These are phyloP conservation scores for Coemansia sp. DNA, from an alignment of 192 early-diverging fungal genomes.

Conservation along the genomic window DNA sequence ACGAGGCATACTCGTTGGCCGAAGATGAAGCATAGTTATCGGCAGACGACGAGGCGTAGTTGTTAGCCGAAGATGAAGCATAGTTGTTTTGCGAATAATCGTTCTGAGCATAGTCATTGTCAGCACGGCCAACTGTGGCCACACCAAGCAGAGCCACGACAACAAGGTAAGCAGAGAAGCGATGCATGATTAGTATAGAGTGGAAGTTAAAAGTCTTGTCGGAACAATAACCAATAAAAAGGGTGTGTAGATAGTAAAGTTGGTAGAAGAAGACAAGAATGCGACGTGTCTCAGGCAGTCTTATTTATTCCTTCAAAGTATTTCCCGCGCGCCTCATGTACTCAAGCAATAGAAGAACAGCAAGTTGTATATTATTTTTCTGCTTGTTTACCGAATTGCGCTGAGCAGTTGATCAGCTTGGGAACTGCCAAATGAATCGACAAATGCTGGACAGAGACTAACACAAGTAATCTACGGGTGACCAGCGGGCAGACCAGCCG, in stretches of 20 bases:
- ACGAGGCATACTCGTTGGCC: slow-evolving; percentile 6
- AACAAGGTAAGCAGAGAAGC: slow-evolving; percentile 34
- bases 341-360: not conserved
- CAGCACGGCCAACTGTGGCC: slow-evolving; percentile 22
- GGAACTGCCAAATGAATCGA: slow-evolving; percentile 1
- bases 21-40: not conserved
- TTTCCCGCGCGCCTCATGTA: not conserved
- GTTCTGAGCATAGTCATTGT: not conserved
- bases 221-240: not conserved
- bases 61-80: not conserved
- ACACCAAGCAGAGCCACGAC: slow-evolving; percentile 34
- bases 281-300: not conserved
- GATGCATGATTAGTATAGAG: slow-evolving; percentile 27
- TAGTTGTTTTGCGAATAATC: slow-evolving; percentile 17
- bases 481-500: not conserved
- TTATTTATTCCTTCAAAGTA: not conserved
- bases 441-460: not conserved
- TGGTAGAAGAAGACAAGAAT: not conserved
- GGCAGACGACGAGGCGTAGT: slow-evolving; percentile 4
- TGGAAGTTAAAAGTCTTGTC: not conserved
- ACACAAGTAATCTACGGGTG: not conserved
- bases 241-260: not conserved
- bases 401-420: slow-evolving; percentile 3
- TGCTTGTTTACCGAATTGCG: not conserved
- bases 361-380: not conserved